Percentiles rank a stretch among this genome's conserved stretches.
Conservation (phyloP, 2,329 filamentous ascomycete genomes). For the Colletotrichum sp. region DNA sequence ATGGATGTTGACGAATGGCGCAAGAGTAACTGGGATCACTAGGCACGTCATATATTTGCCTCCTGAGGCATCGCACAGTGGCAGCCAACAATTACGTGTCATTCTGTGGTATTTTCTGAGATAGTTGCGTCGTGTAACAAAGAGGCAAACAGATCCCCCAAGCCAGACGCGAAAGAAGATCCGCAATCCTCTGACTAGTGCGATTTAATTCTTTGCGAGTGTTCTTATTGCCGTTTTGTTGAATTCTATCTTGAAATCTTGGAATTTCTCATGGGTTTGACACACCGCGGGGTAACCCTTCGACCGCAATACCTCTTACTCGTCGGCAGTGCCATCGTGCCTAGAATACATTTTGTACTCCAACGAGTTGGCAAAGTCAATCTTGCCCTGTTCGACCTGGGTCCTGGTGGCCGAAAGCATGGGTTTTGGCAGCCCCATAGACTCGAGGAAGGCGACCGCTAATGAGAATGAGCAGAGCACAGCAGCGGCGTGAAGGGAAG, state of each 20-base stretch:
- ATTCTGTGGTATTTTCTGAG: background rate
- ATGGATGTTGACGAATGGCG: background rate
- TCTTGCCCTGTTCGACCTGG: slow-evolving; percentile 65
- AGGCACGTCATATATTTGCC: background rate
- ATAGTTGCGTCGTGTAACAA: background rate
- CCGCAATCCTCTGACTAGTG: background rate
- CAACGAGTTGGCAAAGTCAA: slow-evolving; percentile 60
- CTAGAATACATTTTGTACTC: slow-evolving; percentile 69
- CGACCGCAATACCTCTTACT: background rate
- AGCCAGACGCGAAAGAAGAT: background rate
- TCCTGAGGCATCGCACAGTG: background rate
- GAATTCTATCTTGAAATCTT: background rate
- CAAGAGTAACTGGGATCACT: background rate
- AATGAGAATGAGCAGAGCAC: background rate
- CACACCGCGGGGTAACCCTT: background rate
- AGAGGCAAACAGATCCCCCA: background rate
- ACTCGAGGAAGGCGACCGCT: slow-evolving; percentile 66
- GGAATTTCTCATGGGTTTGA: background rate
- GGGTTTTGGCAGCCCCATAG: slow-evolving; percentile 68
- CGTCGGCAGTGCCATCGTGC: slow-evolving; percentile 57
- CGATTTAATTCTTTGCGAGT: background rate
- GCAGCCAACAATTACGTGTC: background rate
- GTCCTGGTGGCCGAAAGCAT: slow-evolving; percentile 62
- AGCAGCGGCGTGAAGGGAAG: background rate
- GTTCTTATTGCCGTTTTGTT: background rate